Evolutionary conservation across 2,329 filamentous ascomycete genomes (phyloP).

Genomic region (Ampelomyces quisqualis): DNA sequence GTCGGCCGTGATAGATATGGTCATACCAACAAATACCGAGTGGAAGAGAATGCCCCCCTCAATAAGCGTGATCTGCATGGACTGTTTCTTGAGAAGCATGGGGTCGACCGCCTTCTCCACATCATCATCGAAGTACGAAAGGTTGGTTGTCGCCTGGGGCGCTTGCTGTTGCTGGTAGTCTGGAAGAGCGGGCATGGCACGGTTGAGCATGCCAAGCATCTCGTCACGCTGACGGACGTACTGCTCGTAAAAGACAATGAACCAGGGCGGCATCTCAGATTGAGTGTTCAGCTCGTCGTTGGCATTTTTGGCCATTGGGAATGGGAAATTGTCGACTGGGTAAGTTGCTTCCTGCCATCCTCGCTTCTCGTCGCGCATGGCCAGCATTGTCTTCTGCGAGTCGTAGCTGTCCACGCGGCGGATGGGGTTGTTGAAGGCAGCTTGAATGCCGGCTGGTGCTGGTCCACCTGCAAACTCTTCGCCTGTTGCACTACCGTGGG

Average conservation of each 20-base stretch:
- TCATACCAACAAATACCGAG: constrained; percentile 64
- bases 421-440: constrained; percentile 35
- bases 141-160: constrained; percentile 22
- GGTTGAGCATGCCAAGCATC: constrained; percentile 57
- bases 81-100: constrained; percentile 42
- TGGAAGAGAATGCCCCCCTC: constrained; percentile 66
- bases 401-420: constrained; percentile 38
- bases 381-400: constrained; percentile 39
- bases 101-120: constrained; percentile 42
- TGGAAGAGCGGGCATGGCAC: constrained; percentile 35
- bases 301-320: constrained; percentile 31
- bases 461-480: constrained; percentile 30
- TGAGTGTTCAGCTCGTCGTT: constrained; percentile 32
- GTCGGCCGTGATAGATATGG: constrained; percentile 58
- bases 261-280: constrained; percentile 61
- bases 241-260: constrained; percentile 64
- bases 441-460: constrained; percentile 26
- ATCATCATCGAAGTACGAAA: constrained; percentile 42
- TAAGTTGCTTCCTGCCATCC: constrained; percentile 38
- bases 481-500: constrained; percentile 59
- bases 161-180: constrained; percentile 30
- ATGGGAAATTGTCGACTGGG: constrained; percentile 31
- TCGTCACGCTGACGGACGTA: constrained; percentile 63
- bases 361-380: constrained; percentile 37
- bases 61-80: constrained; percentile 47